phyloP scores from a whole-genome alignment of 305 asterid species.

The Fraxinus velutina region DNA sequence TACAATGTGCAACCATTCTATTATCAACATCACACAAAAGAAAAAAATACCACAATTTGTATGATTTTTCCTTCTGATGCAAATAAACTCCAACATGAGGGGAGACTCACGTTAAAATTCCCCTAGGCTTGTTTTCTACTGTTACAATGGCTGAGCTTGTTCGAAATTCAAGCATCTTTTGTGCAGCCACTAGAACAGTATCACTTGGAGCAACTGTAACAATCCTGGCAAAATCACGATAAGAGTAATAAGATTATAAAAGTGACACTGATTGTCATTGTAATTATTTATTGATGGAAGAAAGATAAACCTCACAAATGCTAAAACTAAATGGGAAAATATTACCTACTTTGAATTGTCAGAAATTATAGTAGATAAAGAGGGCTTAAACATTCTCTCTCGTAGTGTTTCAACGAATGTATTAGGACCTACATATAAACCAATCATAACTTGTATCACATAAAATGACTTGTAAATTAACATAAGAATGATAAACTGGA shows the following conservation, averaged over 20 bases:
- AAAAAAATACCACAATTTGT: neutral
- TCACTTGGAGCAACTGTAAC: slow-evolving; percentile 76
- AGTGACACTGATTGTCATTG: neutral
- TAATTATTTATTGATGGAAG: slow-evolving; percentile 1
- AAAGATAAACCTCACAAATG: neutral
- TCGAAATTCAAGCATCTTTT: slow-evolving; percentile 65
- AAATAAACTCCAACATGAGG: slow-evolving; percentile 13
- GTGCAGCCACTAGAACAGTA: slow-evolving; percentile 72
- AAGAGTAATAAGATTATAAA: slow-evolving; percentile 1
- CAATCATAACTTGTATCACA: slow-evolving; percentile 14
- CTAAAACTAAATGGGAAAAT: slow-evolving; percentile 46
- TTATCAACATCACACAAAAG: neutral
- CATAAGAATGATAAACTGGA: neutral
- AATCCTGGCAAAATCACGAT: slow-evolving; percentile 42
- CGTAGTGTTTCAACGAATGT: slow-evolving; percentile 82
- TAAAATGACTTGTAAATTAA: slow-evolving; percentile 16
- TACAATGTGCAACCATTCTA: neutral
- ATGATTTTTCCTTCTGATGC: neutral
- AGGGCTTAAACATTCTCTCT: slow-evolving; percentile 87
- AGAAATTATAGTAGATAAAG: slow-evolving; percentile 74
- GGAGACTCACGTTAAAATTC: slow-evolving; percentile 78
- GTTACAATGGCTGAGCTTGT: slow-evolving; percentile 66
- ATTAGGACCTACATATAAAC: slow-evolving; percentile 54
- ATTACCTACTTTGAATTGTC: slow-evolving; percentile 99
- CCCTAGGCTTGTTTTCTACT: slow-evolving; percentile 79